Evolutionary conservation across 2,329 filamentous ascomycete species (phyloP).

Genomic region (Ustilaginoidea virens): DNA sequence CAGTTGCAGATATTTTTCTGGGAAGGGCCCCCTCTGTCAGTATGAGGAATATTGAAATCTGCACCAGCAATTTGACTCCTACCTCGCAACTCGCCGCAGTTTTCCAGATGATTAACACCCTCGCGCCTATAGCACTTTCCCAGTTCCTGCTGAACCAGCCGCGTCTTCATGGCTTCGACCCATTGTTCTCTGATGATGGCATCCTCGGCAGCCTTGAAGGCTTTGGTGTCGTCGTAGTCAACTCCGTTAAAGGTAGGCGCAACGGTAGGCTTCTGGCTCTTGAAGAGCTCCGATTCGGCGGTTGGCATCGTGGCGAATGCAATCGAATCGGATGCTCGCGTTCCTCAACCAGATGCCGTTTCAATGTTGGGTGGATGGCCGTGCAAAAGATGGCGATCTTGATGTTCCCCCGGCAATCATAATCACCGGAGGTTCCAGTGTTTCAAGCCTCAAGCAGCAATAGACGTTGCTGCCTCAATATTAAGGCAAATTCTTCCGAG

Average conservation of each 20-base stretch:
- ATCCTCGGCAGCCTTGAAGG: slow-evolving; percentile 71
- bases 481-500: no score
- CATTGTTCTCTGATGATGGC: slow-evolving; percentile 74
- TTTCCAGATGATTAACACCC: slow-evolving; percentile 79
- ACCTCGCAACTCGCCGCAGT: slow-evolving; percentile 73
- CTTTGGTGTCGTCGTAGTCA: slow-evolving; percentile 69
- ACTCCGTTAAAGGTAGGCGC: slow-evolving; percentile 75
- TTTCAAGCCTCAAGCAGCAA: no score
- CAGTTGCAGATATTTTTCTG: slow-evolving; percentile 67
- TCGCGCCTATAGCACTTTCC: slow-evolving; percentile 74
- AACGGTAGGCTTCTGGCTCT: slow-evolving; percentile 71
- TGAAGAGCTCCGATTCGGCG: slow-evolving; percentile 67
- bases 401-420: no score
- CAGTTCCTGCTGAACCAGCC: slow-evolving; percentile 68
- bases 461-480: no score
- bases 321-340: no score
- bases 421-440: no score
- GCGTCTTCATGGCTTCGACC: slow-evolving; percentile 80
- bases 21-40: neutral
- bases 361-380: no score
- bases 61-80: slow-evolving; percentile 5
- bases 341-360: no score
- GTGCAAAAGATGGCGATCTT: no score
- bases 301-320: slow-evolving; percentile 49
- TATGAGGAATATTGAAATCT: neutral